Percentiles rank a stretch among this genome's conserved stretches.
phyloP scores from a whole-genome alignment of 352 stramenopile genomes.

The Aphanomyces stellatus region DNA sequence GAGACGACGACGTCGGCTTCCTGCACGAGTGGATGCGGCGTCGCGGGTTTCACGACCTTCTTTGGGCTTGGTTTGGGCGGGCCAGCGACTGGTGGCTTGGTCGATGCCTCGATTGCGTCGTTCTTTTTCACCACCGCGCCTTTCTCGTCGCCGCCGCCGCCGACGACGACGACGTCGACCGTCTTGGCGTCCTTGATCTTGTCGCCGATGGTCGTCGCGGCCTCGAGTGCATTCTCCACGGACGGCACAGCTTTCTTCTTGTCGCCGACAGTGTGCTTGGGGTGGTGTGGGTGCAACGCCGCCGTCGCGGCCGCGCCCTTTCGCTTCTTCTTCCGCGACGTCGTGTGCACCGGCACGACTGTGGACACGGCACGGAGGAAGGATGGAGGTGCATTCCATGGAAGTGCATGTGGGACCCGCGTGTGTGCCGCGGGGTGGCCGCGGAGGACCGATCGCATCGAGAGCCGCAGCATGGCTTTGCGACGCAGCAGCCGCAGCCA shows the following conservation, averaged over 20 bases:
- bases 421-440: too few species aligned
- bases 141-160: neutral
- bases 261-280: neutral
- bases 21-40: slow-evolving; percentile 2
- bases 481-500: neutral
- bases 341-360: slow-evolving; percentile 1
- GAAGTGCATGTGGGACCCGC: neutral
- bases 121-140: neutral
- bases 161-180: neutral
- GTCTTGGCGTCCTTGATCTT: neutral
- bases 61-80: neutral
- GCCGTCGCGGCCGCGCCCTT: neutral
- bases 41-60: neutral
- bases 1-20: neutral
- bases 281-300: neutral
- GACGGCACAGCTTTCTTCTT: too few species aligned
- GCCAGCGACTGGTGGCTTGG: neutral
- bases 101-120: slow-evolving; percentile 19
- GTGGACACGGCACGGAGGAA: neutral
- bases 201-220: neutral
- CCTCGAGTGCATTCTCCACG: neutral
- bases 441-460: neutral
- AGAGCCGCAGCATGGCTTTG: neutral
- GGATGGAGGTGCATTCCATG: neutral
- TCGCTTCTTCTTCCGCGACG: neutral